Conservation (phyloP, 306 rosid genomes). For the Prunus armeniaca region DNA sequence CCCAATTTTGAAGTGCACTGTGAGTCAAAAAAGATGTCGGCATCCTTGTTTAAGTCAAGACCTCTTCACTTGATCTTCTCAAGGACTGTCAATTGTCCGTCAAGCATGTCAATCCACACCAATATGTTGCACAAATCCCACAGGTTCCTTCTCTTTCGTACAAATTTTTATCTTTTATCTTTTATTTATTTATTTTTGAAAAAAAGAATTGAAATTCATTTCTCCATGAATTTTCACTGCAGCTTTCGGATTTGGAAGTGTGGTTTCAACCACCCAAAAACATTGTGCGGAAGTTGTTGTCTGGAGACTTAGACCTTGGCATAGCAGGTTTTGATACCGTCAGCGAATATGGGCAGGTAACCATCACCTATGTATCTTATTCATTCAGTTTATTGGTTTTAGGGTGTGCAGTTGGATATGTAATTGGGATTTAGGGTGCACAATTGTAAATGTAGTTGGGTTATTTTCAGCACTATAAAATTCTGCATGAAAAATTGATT, state of each 20-base stretch:
- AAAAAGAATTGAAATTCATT: background rate
- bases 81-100: slow-evolving; percentile 90
- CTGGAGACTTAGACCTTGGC: slow-evolving; percentile 95
- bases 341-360: slow-evolving; percentile 71
- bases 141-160: slow-evolving; percentile 38
- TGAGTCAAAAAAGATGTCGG: too few relatives aligned
- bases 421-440: background rate
- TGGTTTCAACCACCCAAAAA: slow-evolving; percentile 95
- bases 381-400: background rate
- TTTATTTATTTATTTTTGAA: background rate
- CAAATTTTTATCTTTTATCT: background rate
- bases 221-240: slow-evolving; percentile 16
- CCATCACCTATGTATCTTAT: background rate
- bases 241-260: slow-evolving; percentile 78
- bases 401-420: background rate
- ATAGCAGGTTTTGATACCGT: slow-evolving; percentile 81
- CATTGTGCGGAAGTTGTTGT: slow-evolving; percentile 68
- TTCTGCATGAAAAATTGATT: too few relatives aligned
- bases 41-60: too few relatives aligned
- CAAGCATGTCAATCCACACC: slow-evolving; percentile 84
- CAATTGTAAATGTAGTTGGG: too few relatives aligned
- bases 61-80: slow-evolving; percentile 46
- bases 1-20: too few relatives aligned
- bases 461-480: too few relatives aligned
- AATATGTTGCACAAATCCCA: slow-evolving; percentile 82